phyloP scores from a whole-genome alignment of 495 filamentous ascomycete genomes.

The Coniosporium apollinis region DNA sequence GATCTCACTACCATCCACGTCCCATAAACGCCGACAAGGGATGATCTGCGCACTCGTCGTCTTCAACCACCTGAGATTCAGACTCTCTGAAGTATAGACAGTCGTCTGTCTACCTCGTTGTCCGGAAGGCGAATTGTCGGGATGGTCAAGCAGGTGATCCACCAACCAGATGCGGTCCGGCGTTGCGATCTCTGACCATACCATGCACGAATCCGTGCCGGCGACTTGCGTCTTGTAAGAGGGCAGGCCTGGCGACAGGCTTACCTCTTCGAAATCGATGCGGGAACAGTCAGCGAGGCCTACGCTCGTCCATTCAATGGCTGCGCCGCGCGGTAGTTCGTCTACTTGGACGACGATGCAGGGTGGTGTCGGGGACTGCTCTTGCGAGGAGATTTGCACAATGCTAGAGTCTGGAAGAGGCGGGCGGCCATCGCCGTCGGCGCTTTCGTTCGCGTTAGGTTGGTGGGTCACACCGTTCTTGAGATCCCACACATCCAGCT shows the following conservation, averaged over 20 bases:
- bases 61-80: background rate
- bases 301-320: conserved; percentile 49
- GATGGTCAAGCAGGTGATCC: too few relatives aligned
- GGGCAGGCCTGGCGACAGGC: background rate
- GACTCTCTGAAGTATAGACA: conserved; percentile 2
- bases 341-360: conserved; percentile 59
- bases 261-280: background rate
- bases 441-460: conserved; percentile 12
- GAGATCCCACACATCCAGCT: conserved; percentile 58
- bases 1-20: conserved; percentile 1
- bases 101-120: too few relatives aligned
- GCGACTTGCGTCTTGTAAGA: background rate
- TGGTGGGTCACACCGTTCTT: conserved; percentile 29
- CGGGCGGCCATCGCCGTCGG: conserved; percentile 5
- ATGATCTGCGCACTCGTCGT: conserved; percentile 4
- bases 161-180: too few relatives aligned
- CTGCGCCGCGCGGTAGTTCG: conserved; percentile 46
- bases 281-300: conserved; percentile 4
- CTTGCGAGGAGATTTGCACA: conserved; percentile 12
- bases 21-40: conserved; percentile 11
- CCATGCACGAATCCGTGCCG: background rate
- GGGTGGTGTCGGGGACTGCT: conserved; percentile 32
- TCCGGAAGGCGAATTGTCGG: too few relatives aligned
- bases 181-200: too few relatives aligned
- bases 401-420: conserved; percentile 14